Evolutionary conservation across 345 rosid genomes (phyloP), one percentile per base, ranked within the genome.

Genomic region (Kandelia obovata): DNA sequence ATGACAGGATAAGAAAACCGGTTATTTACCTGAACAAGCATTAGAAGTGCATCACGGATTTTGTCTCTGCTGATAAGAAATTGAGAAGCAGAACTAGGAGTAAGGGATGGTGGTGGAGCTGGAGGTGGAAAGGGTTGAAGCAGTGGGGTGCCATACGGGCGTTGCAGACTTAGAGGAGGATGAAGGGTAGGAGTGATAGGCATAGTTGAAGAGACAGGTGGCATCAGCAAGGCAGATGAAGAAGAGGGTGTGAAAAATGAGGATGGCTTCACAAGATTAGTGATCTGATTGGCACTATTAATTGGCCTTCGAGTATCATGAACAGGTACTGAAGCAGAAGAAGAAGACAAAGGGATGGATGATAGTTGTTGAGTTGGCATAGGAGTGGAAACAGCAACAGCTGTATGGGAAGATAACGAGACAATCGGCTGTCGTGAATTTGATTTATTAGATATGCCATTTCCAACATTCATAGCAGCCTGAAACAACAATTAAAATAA

Each of bases 111-210:
- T 30, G 94, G 85, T 74, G 89, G 88, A 57, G 71, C 73, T 13
- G 89, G 87, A 34, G 94, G 91, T 51, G 91, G 89, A 67, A 89
- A 86, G 35, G 91, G 91, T 76, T 89, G 88, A 78, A 85, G 91
- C 83, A 89, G 30, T 61, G 89, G 91, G 31, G 85, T 73, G 53
- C 91, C 89, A 70, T 85, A 80, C 5, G 86, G 86, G 23, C 84
- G 88, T 71, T 79, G 88, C 75, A 79, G 64, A 78, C 71, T 85
- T 62, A 83, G 21, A 67, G 89, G 80, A 69, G 85, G 81, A 35
- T 78, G 80, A 59, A 79, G 74, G 71, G 88, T 66, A 66, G 79
- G 57, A 25, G 76, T 73, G 25, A 75, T 64, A 52, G 85, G 82
- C 62, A 60, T 52, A 58, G 91, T 59, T 63, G 91, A 69, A 65